Evolutionary conservation across 1,284 basidiomycete genomes (phyloP), one percentile per base, ranked within the genome.

Genomic region (Ustilago tritici): DNA sequence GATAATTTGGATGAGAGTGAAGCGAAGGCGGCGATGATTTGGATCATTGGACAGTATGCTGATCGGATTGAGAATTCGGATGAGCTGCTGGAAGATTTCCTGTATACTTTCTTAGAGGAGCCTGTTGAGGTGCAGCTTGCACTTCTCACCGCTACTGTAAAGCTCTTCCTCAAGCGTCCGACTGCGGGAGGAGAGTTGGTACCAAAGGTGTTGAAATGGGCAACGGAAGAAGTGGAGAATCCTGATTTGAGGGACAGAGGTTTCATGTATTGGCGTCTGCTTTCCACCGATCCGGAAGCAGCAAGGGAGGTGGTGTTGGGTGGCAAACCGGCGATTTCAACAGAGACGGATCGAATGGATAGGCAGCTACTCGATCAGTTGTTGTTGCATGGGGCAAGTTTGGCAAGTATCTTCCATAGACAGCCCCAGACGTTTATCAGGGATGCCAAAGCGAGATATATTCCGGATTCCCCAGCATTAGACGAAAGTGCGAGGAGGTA

Each of bases 221-320:
- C 95, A 15, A 99, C 97, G 3, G 97, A 99, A 86, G 93, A 98
- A 79, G 92, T 96, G 65, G 96, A 98, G 86, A 98, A 97, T 84
- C 95, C 97, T 7, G 97, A 99, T 88, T 89, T 98, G 49, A 91
- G 97, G 36, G 97, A 99, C 87, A 90, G 97, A 70, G 97, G 96
- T 0, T 99, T 96, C 88, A 98, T 99, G 93, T 99, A 99, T 88
- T 99, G 96, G 96, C 92, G 97, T 55, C 89, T 99, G 87, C 90
- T 99, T 43, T 96, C 96, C 1, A 92, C 76, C 79, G 95, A 98
- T 85, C 95, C 97, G 2, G 89, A 92, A 1, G 92, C 93, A 1
- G 96, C 97, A 3, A 90, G 92, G 49, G 67, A 94, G 78, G 93
- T 99, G 70, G 95, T 99, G n/a, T 89, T 99, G 19, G 90, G 93